Conservation (phyloP, 257 asterid genomes). For the Echites panduratus region DNA sequence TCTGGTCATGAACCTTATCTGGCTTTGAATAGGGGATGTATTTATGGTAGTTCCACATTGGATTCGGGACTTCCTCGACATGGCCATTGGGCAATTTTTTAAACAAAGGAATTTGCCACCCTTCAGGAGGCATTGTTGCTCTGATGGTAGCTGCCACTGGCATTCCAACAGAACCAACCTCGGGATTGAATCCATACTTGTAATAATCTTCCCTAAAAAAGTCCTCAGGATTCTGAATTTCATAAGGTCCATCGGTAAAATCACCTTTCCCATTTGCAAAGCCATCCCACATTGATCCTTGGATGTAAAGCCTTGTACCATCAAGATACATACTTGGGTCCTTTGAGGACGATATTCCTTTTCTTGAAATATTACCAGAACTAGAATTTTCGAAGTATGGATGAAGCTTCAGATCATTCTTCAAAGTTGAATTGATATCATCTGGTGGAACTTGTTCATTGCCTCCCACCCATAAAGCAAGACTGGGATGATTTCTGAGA, state of each 20-base stretch:
- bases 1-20: constrained; percentile 76
- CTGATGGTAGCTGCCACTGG: constrained; percentile 97
- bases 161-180: constrained; percentile 97
- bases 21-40: constrained; percentile 94
- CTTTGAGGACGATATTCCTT: constrained; percentile 15
- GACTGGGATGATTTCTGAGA: constrained; percentile 93
- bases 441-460: constrained; percentile 95
- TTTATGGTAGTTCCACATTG: constrained; percentile 85
- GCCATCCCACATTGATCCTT: constrained; percentile 99
- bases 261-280: constrained; percentile 92
- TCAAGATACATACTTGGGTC: constrained; percentile 90
- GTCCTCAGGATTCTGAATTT: constrained; percentile 84
- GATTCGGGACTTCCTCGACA: constrained; percentile 79
- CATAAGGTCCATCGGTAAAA: constrained; percentile 90
- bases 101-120: constrained; percentile 86
- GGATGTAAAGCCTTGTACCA: constrained; percentile 74
- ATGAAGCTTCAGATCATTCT: constrained; percentile 65
- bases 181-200: constrained; percentile 87
- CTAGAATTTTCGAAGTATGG: constrained; percentile 39
- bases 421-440: constrained; percentile 69
- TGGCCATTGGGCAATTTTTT: constrained; percentile 49
- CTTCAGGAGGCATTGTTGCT: constrained; percentile 84
- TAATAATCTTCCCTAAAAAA: constrained; percentile 79
- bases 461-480: constrained; percentile 98
- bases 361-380: constrained; percentile 13